Conservation (phyloP, 163 green algal genomes). For the Trebouxia gelatinosa region DNA sequence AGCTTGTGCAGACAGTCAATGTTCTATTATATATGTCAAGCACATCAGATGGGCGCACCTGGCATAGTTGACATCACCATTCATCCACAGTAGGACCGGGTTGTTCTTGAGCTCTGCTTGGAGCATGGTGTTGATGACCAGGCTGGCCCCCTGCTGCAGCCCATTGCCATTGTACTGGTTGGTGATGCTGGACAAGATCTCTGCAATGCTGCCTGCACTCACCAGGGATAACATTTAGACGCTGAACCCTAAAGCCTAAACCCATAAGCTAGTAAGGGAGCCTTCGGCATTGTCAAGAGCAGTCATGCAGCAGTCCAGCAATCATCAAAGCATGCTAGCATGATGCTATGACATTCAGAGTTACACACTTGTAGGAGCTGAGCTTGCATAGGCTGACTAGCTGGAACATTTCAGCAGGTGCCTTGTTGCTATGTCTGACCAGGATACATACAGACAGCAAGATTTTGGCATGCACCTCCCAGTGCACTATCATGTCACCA, state of each 20-base stretch:
- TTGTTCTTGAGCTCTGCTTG: constrained; percentile 1
- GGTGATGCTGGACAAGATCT: constrained; percentile 5
- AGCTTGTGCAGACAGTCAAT: not conserved
- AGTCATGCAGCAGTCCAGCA: not conserved
- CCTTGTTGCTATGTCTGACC: not conserved
- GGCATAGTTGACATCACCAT: constrained; percentile 26
- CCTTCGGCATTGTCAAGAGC: not conserved
- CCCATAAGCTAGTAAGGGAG: not conserved
- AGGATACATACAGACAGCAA: not conserved
- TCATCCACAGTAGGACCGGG: constrained; percentile 25
- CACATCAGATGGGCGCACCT: not conserved
- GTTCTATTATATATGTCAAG: not conserved
- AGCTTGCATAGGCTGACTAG: no score
- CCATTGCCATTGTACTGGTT: constrained; percentile 21
- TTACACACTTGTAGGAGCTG: no score
- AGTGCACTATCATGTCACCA: not conserved
- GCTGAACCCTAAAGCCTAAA: not conserved
- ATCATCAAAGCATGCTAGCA: not conserved
- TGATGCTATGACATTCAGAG: not conserved
- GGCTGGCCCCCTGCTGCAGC: not conserved
- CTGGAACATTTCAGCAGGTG: not conserved
- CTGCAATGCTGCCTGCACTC: not conserved
- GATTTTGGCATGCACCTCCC: not conserved
- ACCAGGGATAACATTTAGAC: not conserved
- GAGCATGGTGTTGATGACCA: constrained; percentile 1